phyloP scores from a whole-genome alignment of 352 stramenopile species.

The Blastocystis sp. region DNA sequence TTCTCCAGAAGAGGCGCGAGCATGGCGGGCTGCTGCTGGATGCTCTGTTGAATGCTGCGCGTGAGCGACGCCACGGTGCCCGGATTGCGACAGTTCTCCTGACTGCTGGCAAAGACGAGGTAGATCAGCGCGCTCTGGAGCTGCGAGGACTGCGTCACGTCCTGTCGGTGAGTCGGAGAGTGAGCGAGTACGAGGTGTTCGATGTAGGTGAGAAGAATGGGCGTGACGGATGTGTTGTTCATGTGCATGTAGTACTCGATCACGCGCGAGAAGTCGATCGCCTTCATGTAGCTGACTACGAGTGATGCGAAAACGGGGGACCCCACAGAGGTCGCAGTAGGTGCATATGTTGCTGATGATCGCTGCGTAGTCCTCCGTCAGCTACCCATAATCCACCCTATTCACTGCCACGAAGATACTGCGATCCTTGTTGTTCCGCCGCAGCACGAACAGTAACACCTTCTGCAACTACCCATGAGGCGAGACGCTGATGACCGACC shows the following conservation, averaged over 20 bases:
- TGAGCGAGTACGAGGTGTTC: conserved; percentile 11
- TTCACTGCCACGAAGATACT: conserved; percentile 3
- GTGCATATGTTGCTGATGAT: conserved; percentile 54
- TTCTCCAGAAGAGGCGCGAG: neutral
- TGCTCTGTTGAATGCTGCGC: neutral
- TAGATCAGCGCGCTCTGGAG: conserved; percentile 41
- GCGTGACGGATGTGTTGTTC: conserved; percentile 26
- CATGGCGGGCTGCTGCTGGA: neutral
- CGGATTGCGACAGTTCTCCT: conserved; percentile 27
- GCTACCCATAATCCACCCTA: neutral
- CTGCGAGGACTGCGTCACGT: conserved; percentile 3
- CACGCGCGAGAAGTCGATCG: conserved; percentile 46
- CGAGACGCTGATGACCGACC: neutral
- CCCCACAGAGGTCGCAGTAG: conserved; percentile 51
- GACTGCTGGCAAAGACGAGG: neutral
- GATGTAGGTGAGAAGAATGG: conserved; percentile 52
- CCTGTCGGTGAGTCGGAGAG: neutral
- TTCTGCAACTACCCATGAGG: conserved; percentile 27
- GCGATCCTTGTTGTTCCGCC: conserved; percentile 39
- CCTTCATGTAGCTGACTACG: conserved; percentile 63
- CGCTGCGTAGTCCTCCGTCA: conserved; percentile 58
- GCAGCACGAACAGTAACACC: conserved; percentile 44
- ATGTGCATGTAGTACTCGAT: conserved; percentile 58
- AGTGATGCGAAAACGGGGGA: neutral
- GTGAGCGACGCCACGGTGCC: conserved; percentile 8